phyloP scores from a whole-genome alignment of 345 rosid genomes.

The Erodium maritimum region DNA sequence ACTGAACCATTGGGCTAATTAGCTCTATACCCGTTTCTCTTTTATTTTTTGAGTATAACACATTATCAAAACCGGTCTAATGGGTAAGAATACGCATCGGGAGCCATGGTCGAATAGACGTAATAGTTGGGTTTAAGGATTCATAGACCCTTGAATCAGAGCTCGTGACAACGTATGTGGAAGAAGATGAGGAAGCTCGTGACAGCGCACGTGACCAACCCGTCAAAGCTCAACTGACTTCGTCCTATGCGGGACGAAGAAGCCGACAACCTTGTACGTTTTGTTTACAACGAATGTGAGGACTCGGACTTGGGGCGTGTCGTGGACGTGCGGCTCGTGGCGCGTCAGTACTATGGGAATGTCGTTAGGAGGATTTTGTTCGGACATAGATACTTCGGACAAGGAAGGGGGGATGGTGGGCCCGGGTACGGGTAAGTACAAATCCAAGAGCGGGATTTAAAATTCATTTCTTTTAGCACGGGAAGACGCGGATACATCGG shows the following conservation, averaged over 20 bases:
- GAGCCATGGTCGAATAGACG: too few species aligned
- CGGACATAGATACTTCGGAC: conserved; percentile 20
- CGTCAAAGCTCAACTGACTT: conserved; percentile 11
- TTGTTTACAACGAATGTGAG: conserved; percentile 19
- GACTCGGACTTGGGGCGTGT: background rate
- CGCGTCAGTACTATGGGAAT: conserved; percentile 16
- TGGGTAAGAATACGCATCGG: too few species aligned
- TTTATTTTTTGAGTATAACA: too few species aligned
- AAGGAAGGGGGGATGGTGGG: conserved; percentile 12
- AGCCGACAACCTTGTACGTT: conserved; percentile 28
- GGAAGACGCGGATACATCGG: conserved; percentile 35
- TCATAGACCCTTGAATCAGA: too few species aligned
- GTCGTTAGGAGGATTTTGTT: too few species aligned
- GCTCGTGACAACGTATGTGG: too few species aligned
- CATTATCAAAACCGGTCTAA: too few species aligned
- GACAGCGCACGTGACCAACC: conserved; percentile 13
- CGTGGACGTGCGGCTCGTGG: conserved; percentile 6
- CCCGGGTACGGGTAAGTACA: conserved; percentile 14
- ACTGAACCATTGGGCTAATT: too few species aligned
- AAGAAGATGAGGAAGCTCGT: conserved; percentile 33
- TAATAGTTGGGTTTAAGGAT: too few species aligned
- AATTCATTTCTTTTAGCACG: conserved; percentile 31
- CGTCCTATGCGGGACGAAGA: conserved; percentile 22
- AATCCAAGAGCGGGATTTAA: conserved; percentile 20
- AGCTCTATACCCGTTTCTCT: too few species aligned